Percentiles rank a stretch among this genome's conserved stretches.
Conservation (phyloP, 768 basidiomycete genomes). For the Xerocomus brunneocitrinus region DNA sequence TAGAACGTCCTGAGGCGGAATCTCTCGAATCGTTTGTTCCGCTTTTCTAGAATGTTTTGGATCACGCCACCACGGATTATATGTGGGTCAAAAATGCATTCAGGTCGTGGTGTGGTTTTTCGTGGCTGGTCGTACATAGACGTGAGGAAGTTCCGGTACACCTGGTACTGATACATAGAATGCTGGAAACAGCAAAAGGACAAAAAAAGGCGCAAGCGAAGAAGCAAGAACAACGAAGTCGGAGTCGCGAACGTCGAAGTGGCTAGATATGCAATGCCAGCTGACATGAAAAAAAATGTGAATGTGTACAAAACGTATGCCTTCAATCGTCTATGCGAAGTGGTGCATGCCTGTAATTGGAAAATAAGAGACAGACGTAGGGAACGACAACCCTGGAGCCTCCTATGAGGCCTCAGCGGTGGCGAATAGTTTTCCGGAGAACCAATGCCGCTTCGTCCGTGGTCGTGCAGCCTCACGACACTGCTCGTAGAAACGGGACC, state of each 20-base stretch:
- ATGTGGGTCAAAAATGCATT: conserved; percentile 4
- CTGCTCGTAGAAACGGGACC: conserved; percentile 27
- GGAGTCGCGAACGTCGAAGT: conserved; percentile 23
- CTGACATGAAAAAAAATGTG: conserved; percentile 11
- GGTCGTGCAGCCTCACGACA: conserved; percentile 33
- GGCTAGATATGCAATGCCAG: conserved; percentile 23
- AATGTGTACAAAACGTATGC: conserved; percentile 20
- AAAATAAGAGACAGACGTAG: conserved; percentile 4
- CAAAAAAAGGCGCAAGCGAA: conserved; percentile 1
- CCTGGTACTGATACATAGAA: conserved; percentile 33
- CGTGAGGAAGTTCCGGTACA: conserved; percentile 23
- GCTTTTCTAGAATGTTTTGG: conserved; percentile 9
- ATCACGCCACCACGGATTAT: conserved; percentile 1
- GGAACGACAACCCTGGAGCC: conserved; percentile 2
- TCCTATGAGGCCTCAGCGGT: conserved; percentile 37
- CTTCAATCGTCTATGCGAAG: conserved; percentile 19
- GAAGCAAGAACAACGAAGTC: conserved; percentile 6
- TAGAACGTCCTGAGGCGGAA: neutral
- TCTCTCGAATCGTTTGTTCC: neutral
- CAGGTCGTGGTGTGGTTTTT: conserved; percentile 1
- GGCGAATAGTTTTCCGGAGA: conserved; percentile 48
- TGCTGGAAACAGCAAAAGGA: conserved; percentile 14
- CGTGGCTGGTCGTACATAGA: conserved; percentile 18
- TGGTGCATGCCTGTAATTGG: neutral
- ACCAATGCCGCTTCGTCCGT: conserved; percentile 49